These are phyloP conservation scores for Microdochium trichocladiopsis DNA, from an alignment of 2,329 filamentous ascomycete species.

Conservation along the genomic window DNA sequence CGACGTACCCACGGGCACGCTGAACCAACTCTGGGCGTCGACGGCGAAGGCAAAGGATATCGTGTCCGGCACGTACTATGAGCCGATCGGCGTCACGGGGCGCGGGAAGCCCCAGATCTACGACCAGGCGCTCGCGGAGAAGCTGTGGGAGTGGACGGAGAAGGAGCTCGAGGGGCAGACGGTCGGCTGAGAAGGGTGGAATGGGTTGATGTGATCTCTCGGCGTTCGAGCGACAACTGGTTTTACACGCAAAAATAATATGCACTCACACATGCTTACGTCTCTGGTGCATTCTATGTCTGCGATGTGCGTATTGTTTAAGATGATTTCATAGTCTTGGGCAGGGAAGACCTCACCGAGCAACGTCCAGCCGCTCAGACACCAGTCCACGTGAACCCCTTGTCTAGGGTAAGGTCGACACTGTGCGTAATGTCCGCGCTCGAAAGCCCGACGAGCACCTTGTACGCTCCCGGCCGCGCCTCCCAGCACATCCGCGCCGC, in stretches of 20 bases:
- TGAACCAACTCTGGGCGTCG: slow-evolving; percentile 35
- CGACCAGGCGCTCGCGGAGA: slow-evolving; percentile 14
- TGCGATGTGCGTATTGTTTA: background rate
- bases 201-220: background rate
- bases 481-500: slow-evolving; percentile 41
- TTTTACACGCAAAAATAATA: background rate
- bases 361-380: background rate
- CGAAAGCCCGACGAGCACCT: background rate
- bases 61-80: slow-evolving; percentile 23
- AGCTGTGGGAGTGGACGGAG: slow-evolving; percentile 24
- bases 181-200: background rate
- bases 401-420: background rate
- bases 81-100: slow-evolving; percentile 19
- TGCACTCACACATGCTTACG: background rate
- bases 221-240: background rate
- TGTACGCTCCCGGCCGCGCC: too few species aligned
- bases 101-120: slow-evolving; percentile 6
- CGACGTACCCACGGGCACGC: slow-evolving; percentile 17
- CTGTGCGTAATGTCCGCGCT: background rate
- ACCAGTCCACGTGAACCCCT: background rate
- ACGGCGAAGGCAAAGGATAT: slow-evolving; percentile 23
- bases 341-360: background rate
- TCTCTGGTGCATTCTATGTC: background rate
- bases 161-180: background rate
- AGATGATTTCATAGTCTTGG: background rate